These are phyloP conservation scores for Rhizomucor pusillus DNA, from an alignment of 371 early-diverging fungal species.

Conservation along the genomic window DNA sequence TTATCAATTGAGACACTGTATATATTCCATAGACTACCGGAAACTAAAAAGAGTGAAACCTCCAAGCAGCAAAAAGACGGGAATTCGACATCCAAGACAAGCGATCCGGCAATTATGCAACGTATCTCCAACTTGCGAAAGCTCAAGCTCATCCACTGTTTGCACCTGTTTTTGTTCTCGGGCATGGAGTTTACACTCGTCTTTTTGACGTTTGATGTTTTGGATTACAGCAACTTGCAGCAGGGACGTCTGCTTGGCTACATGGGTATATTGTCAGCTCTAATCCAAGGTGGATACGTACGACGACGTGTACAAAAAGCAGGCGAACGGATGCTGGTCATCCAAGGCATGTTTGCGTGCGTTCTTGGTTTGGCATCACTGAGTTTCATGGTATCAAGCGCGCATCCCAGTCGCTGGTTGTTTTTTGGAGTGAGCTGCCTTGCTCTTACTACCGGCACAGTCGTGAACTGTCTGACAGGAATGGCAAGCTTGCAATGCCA, in stretches of 20 bases:
- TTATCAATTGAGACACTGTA: slow-evolving; percentile 80
- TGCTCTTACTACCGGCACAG: slow-evolving; percentile 91
- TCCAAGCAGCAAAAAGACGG: not conserved
- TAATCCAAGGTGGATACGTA: slow-evolving; percentile 93
- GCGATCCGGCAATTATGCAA: not conserved
- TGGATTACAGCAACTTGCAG: slow-evolving; percentile 81
- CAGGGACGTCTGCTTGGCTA: slow-evolving; percentile 88
- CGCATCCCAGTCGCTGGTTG: slow-evolving; percentile 13
- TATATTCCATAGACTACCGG: slow-evolving; percentile 72
- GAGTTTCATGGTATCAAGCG: slow-evolving; percentile 30
- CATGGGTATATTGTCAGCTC: slow-evolving; percentile 85
- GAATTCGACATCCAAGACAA: not conserved
- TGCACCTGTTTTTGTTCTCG: slow-evolving; percentile 88
- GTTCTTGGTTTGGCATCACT: slow-evolving; percentile 66
- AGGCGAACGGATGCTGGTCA: slow-evolving; percentile 68
- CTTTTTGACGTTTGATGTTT: slow-evolving; percentile 90
- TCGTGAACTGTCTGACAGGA: slow-evolving; percentile 87
- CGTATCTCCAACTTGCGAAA: slow-evolving; percentile 42
- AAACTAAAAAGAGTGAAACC: slow-evolving; percentile 50
- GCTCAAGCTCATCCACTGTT: slow-evolving; percentile 76
- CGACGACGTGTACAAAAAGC: slow-evolving; percentile 69
- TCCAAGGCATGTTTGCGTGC: slow-evolving; percentile 80
- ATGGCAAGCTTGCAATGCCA: slow-evolving; percentile 64
- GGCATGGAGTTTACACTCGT: slow-evolving; percentile 98
- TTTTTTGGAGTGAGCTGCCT: slow-evolving; percentile 70